A percentile compares a stretch with the other conserved stretches of the same genome.
Evolutionary conservation across 768 basidiomycete genomes (phyloP).

Genomic region (Albatrellus ellisii): DNA sequence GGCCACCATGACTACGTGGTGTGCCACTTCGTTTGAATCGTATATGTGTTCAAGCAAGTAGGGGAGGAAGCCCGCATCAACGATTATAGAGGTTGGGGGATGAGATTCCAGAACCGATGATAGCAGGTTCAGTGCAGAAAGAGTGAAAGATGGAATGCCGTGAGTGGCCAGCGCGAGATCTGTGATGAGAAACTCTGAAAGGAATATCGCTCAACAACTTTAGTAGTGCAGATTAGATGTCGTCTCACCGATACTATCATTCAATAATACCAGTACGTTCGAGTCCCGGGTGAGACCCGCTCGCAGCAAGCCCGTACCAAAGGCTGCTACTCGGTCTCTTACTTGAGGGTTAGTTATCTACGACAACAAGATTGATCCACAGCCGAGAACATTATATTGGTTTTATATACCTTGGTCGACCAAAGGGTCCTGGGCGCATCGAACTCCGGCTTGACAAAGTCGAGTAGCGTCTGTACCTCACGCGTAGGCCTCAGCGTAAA

Average conservation of each 20-base stretch:
- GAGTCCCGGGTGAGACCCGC: conserved; percentile 44
- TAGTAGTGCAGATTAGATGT: background rate
- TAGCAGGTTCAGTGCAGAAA: conserved; percentile 47
- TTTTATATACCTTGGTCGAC: conserved; percentile 48
- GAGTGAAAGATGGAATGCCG: conserved; percentile 55
- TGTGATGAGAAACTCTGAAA: conserved; percentile 59
- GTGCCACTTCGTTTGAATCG: conserved; percentile 34
- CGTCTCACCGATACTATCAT: conserved; percentile 60
- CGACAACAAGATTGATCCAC: background rate
- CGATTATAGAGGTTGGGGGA: conserved; percentile 63
- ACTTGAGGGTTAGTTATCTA: conserved; percentile 68
- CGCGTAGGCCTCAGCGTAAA: conserved; percentile 63
- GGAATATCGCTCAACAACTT: conserved; percentile 3
- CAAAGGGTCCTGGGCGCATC: conserved; percentile 65
- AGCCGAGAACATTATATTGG: background rate
- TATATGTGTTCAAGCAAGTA: conserved; percentile 62
- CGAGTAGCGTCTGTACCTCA: conserved; percentile 51
- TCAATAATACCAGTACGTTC: conserved; percentile 61
- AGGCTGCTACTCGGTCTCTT: conserved; percentile 53
- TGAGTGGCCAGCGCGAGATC: conserved; percentile 69
- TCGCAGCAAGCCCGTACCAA: conserved; percentile 61
- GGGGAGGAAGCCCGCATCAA: conserved; percentile 51
- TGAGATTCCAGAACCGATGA: conserved; percentile 50
- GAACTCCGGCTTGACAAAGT: conserved; percentile 53
- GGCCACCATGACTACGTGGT: conserved; percentile 55